phyloP scores from a whole-genome alignment of 805 yeast genomes.

The Yarrowia bubula region DNA sequence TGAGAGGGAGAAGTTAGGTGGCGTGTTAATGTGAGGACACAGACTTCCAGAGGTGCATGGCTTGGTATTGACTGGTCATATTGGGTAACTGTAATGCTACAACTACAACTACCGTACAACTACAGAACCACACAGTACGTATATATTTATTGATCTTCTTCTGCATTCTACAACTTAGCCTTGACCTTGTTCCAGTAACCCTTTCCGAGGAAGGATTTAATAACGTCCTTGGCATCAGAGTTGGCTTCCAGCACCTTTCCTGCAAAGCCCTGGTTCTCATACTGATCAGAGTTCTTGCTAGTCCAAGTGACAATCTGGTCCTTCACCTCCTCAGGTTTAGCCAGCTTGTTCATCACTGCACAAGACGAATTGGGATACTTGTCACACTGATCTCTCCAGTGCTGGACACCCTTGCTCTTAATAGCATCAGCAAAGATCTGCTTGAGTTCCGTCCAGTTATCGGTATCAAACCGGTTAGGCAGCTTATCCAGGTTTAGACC shows the following conservation, averaged over 20 bases:
- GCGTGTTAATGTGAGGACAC: too few species aligned
- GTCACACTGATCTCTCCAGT: slow-evolving; percentile 22
- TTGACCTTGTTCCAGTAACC: slow-evolving; percentile 22
- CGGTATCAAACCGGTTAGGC: slow-evolving; percentile 19
- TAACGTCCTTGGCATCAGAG: neutral
- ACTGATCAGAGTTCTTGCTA: neutral
- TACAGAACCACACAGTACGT: too few species aligned
- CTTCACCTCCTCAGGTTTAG: slow-evolving; percentile 2
- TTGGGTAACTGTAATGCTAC: too few species aligned
- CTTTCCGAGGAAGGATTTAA: neutral
- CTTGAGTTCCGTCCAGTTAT: slow-evolving; percentile 18
- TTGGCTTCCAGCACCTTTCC: slow-evolving; percentile 19
- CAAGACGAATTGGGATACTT: slow-evolving; percentile 26
- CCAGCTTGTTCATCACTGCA: slow-evolving; percentile 16
- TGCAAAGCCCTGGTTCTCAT: neutral
- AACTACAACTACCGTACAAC: too few species aligned
- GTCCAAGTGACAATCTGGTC: slow-evolving; percentile 26
- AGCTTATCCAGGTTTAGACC: slow-evolving; percentile 19
- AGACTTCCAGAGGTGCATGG: too few species aligned
- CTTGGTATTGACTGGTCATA: too few species aligned
- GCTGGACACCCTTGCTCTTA: neutral
- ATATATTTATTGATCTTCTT: too few species aligned
- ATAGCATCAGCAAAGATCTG: neutral
- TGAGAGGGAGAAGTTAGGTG: too few species aligned
- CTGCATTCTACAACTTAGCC: slow-evolving; percentile 22